Evolutionary conservation across 2,329 filamentous ascomycete genomes (phyloP), one percentile per base, ranked within the genome.

Genomic region (Hypoxylon sp.): DNA sequence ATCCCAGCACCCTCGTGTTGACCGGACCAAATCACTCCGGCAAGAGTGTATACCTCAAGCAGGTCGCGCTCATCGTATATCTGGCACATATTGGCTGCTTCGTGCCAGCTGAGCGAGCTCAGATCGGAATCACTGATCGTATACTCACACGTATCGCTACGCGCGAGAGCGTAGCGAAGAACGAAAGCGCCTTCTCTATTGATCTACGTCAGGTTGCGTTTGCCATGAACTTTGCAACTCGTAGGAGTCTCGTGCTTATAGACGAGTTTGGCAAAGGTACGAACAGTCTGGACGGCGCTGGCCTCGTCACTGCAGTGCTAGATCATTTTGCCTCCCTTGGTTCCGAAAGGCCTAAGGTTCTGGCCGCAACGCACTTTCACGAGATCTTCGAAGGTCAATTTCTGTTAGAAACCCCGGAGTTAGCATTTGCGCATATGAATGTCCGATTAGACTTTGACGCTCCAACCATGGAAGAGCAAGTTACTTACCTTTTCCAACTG

Each of bases 21-120:
- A 98, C 96, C 0, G 96, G 96, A 0, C 95, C 96, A 3, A 99
- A 99, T 74, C 97, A 96, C 78, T 98, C 96, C 0, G 96, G 96
- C 0, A 99, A 99, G 80, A 98, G 94, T 73, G 89, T 98, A 0
- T 98, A 97, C 79, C 86, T 98, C 77, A 99, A 97, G 79, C 95
- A 99, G 78, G 89, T 93, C 33, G 96, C 95, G 3, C 83, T 98
- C 55, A 96, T 97, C 65, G 90, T 97, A 13, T 98, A 96, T 77
- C 87, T 99, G 79, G 93, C 96, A 0, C 96, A 99, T 77, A 88
- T 97, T 59, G 96, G 96, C 57, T 95, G 94, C 78, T 98, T 93
- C 77, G 93, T 99, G 1, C 95, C 96, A 0, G 95, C 95, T 1
- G 85, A 90, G 14, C 83, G 81, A 30, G 95, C 95, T 7, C 87